Base-by-base conservation (phyloP, 106 monocot species). In the Platanthera zijinensis region DNA sequence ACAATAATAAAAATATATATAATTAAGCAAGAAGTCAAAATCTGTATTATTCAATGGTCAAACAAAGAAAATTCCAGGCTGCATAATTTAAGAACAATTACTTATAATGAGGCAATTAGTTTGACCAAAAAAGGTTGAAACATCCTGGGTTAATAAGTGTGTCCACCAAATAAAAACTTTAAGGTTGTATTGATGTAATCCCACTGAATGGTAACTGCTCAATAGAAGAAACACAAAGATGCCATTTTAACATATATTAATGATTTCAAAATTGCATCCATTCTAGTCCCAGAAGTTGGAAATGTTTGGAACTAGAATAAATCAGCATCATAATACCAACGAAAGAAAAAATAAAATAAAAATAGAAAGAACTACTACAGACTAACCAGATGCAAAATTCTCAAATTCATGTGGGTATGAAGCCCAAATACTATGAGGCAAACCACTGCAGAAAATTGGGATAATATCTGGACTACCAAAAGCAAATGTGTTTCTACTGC, bases 381-480 rank as follows among this genome's bases (percentile, higher is more conserved):
- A 47, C 82, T 79, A 69, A 92, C 95, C 95, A 52, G 92, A 78
- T 56, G 92, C 92, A 78, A 96, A 96, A 71, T 96, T 89, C 76
- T 96, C 90, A 74, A 82, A 92, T 76, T 96, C 90, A 83, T 85
- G 92, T n/a, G 92, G 92, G 72, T 96, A 96, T 17, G 90, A 79
- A 59, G 22, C 81, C 96, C 96, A 96, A 17, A 89, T 92, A 73
- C 89, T 81, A 78, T 92, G 96, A 49, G 82, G 73, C 51, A 96
- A 25, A 50, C 61, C 76, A 73, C 88, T 74, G 71, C 96, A 96
- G 75, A 96, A 96, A 57, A 96, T 96, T 11, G 96, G 96, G 81
- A 96, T 72, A 32, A 96, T 93, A 81, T 93, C 96, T 54, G 96
- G 96, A 83, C 96, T 96, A 19, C 96, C 96, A 84, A 85, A 96